Evolutionary conservation across 225 moss, liverwort and hornwort genomes (phyloP).

Genomic region (Pseudisothecium myosuroides): DNA sequence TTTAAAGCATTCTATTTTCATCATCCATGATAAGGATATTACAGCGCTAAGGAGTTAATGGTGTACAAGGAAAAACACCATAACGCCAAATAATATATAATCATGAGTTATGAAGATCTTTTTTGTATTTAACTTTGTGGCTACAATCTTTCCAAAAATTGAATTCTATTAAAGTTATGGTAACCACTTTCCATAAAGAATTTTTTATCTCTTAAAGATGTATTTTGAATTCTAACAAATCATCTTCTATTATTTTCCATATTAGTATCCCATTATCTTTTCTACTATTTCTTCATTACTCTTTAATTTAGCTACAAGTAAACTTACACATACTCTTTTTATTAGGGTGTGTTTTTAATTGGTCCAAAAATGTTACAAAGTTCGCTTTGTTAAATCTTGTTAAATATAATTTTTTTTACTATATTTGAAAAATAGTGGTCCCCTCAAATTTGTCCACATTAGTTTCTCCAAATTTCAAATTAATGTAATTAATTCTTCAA

Average conservation of each 20-base stretch:
- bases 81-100: neutral
- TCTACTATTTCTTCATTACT: neutral
- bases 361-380: too few species aligned
- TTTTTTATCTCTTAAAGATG: neutral
- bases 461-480: neutral
- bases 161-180: too few species aligned
- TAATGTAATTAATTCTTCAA: too few species aligned
- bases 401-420: too few species aligned
- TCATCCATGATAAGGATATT: neutral
- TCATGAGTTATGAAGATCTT: neutral
- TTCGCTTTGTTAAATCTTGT: neutral
- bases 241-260: neutral
- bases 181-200: neutral
- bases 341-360: neutral
- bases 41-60: accelerated
- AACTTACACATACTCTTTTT: neutral
- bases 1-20: neutral
- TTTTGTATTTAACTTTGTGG: too few species aligned
- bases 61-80: accelerated
- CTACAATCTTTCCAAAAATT: neutral
- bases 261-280: neutral
- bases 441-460: too few species aligned
- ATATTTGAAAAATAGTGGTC: too few species aligned
- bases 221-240: neutral
- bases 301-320: too few species aligned